These are phyloP conservation scores for Trichophyton mentagrophytes DNA, from an alignment of 2,329 filamentous ascomycete species.

Conservation along the genomic window DNA sequence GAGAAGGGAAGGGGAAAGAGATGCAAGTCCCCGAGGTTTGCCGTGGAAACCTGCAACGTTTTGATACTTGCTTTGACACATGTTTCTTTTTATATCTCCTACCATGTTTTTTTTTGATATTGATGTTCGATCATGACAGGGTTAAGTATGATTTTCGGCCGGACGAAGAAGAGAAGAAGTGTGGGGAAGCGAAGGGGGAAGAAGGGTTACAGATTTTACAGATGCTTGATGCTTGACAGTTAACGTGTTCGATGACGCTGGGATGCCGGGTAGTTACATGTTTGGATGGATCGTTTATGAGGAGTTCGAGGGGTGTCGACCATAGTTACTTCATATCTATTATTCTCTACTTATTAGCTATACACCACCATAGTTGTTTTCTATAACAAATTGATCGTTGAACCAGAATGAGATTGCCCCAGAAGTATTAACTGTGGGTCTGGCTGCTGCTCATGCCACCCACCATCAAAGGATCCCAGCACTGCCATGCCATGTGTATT, in stretches of 20 bases:
- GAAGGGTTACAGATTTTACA: neutral
- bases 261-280: neutral
- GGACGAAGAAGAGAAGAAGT: neutral
- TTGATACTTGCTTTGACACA: conserved; percentile 5
- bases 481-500: neutral
- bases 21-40: conserved; percentile 6
- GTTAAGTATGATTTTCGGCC: neutral
- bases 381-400: neutral
- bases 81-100: neutral
- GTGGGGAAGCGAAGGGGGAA: neutral
- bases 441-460: neutral
- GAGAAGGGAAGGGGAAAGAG: too few species aligned
- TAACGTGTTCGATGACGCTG: conserved; percentile 1
- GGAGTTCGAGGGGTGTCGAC: neutral
- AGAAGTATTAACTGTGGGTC: neutral
- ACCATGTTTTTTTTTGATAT: conserved; percentile 1
- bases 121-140: neutral
- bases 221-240: neutral
- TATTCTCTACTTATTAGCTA: too few species aligned
- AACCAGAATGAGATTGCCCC: neutral
- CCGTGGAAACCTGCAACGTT: neutral
- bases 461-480: neutral
- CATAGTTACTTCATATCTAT: too few species aligned
- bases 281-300: conserved; percentile 1
- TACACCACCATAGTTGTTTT: too few species aligned